phyloP scores from a whole-genome alignment of 148 eudicot genomes.

The Chenopodium album region DNA sequence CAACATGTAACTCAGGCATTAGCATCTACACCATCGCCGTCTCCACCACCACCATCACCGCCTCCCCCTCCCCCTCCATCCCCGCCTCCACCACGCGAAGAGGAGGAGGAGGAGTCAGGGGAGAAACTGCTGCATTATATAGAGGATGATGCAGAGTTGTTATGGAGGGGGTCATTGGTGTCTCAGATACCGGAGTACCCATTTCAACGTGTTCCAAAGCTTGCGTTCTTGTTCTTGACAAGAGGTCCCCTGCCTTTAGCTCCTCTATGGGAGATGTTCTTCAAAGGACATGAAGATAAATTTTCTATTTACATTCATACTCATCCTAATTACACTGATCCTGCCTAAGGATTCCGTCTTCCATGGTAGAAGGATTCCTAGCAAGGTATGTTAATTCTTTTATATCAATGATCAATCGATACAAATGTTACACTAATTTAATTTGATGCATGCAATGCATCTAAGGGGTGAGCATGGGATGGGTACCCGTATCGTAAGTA shows the following conservation, averaged over 20 bases:
- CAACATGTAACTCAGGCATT: neutral
- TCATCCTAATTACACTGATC: slow-evolving; percentile 26
- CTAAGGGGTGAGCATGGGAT: no score
- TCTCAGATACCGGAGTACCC: slow-evolving; percentile 21
- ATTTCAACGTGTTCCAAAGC: slow-evolving; percentile 20
- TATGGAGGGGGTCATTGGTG: slow-evolving; percentile 31
- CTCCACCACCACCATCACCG: neutral
- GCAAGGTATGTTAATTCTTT: slow-evolving; percentile 25
- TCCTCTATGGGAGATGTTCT: slow-evolving; percentile 44
- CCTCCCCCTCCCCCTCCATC: neutral
- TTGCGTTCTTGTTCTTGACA: slow-evolving; percentile 45
- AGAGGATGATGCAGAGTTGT: slow-evolving; percentile 33
- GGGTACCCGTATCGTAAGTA: no score
- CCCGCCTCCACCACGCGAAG: neutral
- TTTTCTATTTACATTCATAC: slow-evolving; percentile 43
- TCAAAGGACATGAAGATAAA: slow-evolving; percentile 29
- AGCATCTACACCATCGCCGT: neutral
- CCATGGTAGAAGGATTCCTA: slow-evolving; percentile 32
- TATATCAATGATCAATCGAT: no score
- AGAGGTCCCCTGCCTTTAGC: slow-evolving; percentile 44
- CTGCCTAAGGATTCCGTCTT: slow-evolving; percentile 34
- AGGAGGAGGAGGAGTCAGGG: neutral
- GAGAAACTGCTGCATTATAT: slow-evolving; percentile 19
- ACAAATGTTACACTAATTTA: no score
- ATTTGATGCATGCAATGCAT: no score